These are phyloP conservation scores for Alternaria triticimaculans DNA, from an alignment of 2,329 filamentous ascomycete species.

Conservation along the genomic window DNA sequence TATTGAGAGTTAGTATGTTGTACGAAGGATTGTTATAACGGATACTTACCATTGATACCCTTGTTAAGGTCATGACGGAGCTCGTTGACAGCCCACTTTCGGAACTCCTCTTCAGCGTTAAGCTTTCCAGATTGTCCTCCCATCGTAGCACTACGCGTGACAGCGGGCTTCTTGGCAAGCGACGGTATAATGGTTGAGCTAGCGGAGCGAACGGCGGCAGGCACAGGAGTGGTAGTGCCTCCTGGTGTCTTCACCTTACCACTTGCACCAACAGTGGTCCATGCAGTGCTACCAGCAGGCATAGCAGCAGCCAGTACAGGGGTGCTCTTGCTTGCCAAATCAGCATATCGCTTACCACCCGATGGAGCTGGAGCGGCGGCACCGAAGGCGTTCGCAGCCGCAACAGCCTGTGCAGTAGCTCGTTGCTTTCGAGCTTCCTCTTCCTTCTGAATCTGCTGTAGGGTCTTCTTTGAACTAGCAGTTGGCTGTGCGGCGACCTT, in stretches of 20 bases:
- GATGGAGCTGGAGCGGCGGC: conserved; percentile 51
- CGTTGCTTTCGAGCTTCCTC: conserved; percentile 90
- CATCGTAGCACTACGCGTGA: conserved; percentile 56
- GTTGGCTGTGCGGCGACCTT: conserved; percentile 55
- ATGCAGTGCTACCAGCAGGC: conserved; percentile 64
- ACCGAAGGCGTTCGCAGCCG: conserved; percentile 53
- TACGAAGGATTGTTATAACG: background rate
- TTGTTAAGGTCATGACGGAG: conserved; percentile 75
- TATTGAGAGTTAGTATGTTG: conserved; percentile 46
- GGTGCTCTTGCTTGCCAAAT: conserved; percentile 81
- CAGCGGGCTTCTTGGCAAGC: conserved; percentile 62
- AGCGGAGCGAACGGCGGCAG: conserved; percentile 56
- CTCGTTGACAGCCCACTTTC: conserved; percentile 86
- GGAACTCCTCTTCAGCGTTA: conserved; percentile 87
- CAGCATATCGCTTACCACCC: conserved; percentile 87
- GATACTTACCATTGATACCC: conserved; percentile 66
- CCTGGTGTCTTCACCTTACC: conserved; percentile 85
- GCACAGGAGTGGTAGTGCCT: conserved; percentile 60
- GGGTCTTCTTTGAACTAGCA: conserved; percentile 75
- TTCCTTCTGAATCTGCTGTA: conserved; percentile 96
- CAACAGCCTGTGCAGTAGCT: conserved; percentile 60
- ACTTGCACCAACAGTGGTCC: conserved; percentile 94
- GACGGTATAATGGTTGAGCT: conserved; percentile 54
- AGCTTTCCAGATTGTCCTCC: conserved; percentile 54
- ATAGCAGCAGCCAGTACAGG: conserved; percentile 51